These are phyloP conservation scores for Neurospora crassa DNA, from an alignment of 2,329 filamentous ascomycete species.

Conservation along the genomic window DNA sequence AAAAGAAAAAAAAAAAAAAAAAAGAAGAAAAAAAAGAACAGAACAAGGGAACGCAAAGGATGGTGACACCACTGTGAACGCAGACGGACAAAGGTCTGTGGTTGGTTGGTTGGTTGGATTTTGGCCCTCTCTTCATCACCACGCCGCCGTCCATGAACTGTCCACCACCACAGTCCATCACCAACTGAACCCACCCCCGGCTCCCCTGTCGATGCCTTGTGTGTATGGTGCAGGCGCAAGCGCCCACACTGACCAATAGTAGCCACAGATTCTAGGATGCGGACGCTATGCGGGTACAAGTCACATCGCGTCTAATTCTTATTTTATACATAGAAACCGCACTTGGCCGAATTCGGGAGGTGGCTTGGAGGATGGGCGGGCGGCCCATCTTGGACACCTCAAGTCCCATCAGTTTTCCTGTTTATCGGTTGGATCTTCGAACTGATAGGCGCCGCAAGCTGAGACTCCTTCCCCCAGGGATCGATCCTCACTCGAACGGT, in stretches of 20 bases:
- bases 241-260: slow-evolving; percentile 24
- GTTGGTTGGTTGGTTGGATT: slow-evolving; percentile 5
- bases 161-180: neutral
- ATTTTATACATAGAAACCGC: neutral
- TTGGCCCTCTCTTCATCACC: neutral
- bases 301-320: slow-evolving; percentile 20
- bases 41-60: neutral
- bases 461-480: neutral
- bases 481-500: neutral
- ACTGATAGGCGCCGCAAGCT: neutral
- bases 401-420: neutral
- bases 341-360: neutral
- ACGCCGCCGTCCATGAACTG: neutral
- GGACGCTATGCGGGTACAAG: slow-evolving; percentile 12
- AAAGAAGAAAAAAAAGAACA: no score
- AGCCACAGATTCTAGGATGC: neutral
- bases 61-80: neutral
- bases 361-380: neutral
- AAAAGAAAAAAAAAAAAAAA: neutral
- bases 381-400: neutral
- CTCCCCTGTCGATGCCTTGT: slow-evolving; percentile 2
- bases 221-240: slow-evolving; percentile 25
- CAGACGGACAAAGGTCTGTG: neutral
- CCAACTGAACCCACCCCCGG: neutral
- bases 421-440: neutral